These are phyloP conservation scores for Cyclotella distinguenda DNA, from an alignment of 108 stramenopile species.

Conservation along the genomic window DNA sequence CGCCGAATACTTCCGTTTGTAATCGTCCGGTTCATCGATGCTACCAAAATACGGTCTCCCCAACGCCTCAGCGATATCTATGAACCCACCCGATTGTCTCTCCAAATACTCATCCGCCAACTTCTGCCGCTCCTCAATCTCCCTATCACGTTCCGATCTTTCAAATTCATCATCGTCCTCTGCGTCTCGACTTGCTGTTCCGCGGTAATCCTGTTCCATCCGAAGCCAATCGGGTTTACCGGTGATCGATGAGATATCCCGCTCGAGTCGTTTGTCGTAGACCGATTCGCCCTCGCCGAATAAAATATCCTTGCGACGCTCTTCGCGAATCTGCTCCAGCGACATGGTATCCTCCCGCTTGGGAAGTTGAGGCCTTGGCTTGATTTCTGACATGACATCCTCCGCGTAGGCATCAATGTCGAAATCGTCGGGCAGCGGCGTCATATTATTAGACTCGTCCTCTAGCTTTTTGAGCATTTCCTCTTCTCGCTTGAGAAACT, in stretches of 20 bases:
- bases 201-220: slow-evolving; percentile 46
- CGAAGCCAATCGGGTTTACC: slow-evolving; percentile 58
- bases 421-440: slow-evolving; percentile 19
- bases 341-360: slow-evolving; percentile 38
- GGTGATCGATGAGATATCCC: slow-evolving; percentile 13
- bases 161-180: slow-evolving; percentile 26
- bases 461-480: slow-evolving; percentile 51
- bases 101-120: slow-evolving; percentile 41
- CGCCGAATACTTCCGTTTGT: slow-evolving; percentile 44
- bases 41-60: slow-evolving; percentile 35
- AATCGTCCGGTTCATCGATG: slow-evolving; percentile 47
- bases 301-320: slow-evolving; percentile 26
- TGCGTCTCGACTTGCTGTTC: not conserved
- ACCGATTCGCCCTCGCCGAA: slow-evolving; percentile 22
- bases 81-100: slow-evolving; percentile 16
- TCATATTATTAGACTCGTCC: slow-evolving; percentile 7
- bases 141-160: slow-evolving; percentile 10
- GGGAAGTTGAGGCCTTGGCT: slow-evolving; percentile 25
- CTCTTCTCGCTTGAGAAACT: slow-evolving; percentile 60
- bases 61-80: slow-evolving; percentile 33
- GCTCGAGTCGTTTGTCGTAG: slow-evolving; percentile 30
- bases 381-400: slow-evolving; percentile 39
- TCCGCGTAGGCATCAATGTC: slow-evolving; percentile 59
- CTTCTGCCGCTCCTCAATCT: slow-evolving; percentile 36
- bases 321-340: slow-evolving; percentile 21